Conservation (phyloP, 352 stramenopile species). For the Phytophthora litchii region DNA sequence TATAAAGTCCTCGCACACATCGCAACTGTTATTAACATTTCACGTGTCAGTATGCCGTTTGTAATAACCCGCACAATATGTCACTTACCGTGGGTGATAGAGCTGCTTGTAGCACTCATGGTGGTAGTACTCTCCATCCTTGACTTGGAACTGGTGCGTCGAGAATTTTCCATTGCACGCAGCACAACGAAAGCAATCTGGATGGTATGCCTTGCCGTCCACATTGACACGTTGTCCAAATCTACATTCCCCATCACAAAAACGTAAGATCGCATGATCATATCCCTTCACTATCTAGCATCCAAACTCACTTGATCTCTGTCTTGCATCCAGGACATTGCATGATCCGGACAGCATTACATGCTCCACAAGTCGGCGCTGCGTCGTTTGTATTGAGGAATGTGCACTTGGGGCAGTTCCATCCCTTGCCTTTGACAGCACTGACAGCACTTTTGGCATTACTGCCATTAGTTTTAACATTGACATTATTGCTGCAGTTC, state of each 20-base stretch:
- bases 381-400: constrained; percentile 41
- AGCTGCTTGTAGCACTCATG: constrained; percentile 68
- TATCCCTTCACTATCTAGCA: not conserved
- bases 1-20: constrained; percentile 67
- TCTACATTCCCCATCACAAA: constrained; percentile 13
- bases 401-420: constrained; percentile 44
- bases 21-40: constrained; percentile 41
- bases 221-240: constrained; percentile 44
- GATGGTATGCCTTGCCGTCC: constrained; percentile 49
- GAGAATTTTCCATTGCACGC: constrained; percentile 46
- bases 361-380: constrained; percentile 28
- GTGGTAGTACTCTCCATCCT: constrained; percentile 72
- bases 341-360: constrained; percentile 33
- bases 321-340: constrained; percentile 32
- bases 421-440: constrained; percentile 15
- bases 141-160: constrained; percentile 52
- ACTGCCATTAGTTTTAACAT: constrained; percentile 14
- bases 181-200: constrained; percentile 55
- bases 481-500: constrained; percentile 21
- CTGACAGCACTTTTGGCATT: not conserved
- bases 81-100: constrained; percentile 58
- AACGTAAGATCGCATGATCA: not conserved
- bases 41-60: constrained; percentile 7
- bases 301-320: constrained; percentile 34
- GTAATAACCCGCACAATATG: not conserved